Evolutionary conservation across 1,284 basidiomycete genomes (phyloP), one percentile per base, ranked within the genome.

Genomic region (Ganoderma boninense): DNA sequence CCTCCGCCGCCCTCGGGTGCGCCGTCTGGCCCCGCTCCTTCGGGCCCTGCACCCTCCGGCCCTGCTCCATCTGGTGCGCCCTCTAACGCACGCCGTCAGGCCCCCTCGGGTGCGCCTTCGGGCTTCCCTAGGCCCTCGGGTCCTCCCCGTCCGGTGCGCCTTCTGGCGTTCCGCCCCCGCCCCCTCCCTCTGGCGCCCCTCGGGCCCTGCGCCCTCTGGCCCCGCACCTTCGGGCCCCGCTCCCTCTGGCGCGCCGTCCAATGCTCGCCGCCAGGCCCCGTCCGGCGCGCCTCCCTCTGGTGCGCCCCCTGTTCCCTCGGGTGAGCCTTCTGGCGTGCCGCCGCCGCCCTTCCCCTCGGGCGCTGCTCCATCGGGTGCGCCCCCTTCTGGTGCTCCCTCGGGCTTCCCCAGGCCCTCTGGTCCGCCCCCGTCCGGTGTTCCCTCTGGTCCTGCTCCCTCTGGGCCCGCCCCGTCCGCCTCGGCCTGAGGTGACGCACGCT

Each of bases 351-450:
- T 32, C n/a, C 44, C 44, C 20, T 46, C 44, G 2, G n/a, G n/a
- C 5, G 44, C 44, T 18, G 44, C 44, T 10, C 44, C 18, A 4
- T 49, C 46, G 0, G 46, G 46, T n/a, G 46, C 46, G 10, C 46
- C 46, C 23, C 46, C 46, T 8, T 32, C 52, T 14, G 52, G 52
- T 29, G 52, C 26, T 1, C 52, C 52, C 0, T 56, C 52, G 14
- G 52, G 52, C 29, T 56, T 56, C 52, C 52, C 52, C 13, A 32
- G 52, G 46, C 46, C 46, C n/a, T 57, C 54, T 18, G 54, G 54
- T 18, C 29, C 54, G 18, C 23, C 49, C 23, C 49, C 54, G 23
- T 57, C 54, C 13, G 54, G 54, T 20, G 54, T 29, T 4, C 54
- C 54, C 54, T 57, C 54, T 8, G 54, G 54, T 18, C 29, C 54